These are phyloP conservation scores for Megacollybia marginata DNA, from an alignment of 768 basidiomycete genomes.

Conservation along the genomic window DNA sequence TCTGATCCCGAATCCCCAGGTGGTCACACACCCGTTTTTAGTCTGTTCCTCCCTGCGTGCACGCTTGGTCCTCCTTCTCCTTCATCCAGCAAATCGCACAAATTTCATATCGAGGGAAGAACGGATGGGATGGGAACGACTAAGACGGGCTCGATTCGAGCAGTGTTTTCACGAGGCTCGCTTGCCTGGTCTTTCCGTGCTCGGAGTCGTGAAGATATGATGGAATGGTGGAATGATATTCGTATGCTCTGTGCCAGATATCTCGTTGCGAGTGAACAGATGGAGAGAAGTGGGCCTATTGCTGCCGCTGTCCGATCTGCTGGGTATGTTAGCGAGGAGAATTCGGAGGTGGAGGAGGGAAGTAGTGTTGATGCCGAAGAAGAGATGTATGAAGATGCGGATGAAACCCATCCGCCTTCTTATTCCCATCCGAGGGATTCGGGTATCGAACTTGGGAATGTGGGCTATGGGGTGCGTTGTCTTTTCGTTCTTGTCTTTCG, in stretches of 20 bases:
- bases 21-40: constrained; percentile 63
- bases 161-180: constrained; percentile 13
- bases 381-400: constrained; percentile 35
- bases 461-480: constrained; percentile 58
- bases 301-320: constrained; percentile 85
- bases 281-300: constrained; percentile 89
- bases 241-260: constrained; percentile 91
- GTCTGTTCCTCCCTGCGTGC: constrained; percentile 89
- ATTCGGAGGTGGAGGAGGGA: constrained; percentile 49
- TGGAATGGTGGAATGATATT: constrained; percentile 99
- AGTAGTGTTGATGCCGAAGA: constrained; percentile 47
- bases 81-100: constrained; percentile 65
- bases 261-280: constrained; percentile 87
- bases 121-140: constrained; percentile 73
- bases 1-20: constrained; percentile 57
- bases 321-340: constrained; percentile 77
- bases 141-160: constrained; percentile 46
- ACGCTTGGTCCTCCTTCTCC: constrained; percentile 89
- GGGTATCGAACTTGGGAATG: constrained; percentile 34
- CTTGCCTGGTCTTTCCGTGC: constrained; percentile 88
- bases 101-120: constrained; percentile 94
- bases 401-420: constrained; percentile 52
- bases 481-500: constrained; percentile 1
- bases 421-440: constrained; percentile 44
- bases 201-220: constrained; percentile 90